Base-by-base conservation (phyloP, 805 yeast species). In the Saturnispora hagleri region DNA sequence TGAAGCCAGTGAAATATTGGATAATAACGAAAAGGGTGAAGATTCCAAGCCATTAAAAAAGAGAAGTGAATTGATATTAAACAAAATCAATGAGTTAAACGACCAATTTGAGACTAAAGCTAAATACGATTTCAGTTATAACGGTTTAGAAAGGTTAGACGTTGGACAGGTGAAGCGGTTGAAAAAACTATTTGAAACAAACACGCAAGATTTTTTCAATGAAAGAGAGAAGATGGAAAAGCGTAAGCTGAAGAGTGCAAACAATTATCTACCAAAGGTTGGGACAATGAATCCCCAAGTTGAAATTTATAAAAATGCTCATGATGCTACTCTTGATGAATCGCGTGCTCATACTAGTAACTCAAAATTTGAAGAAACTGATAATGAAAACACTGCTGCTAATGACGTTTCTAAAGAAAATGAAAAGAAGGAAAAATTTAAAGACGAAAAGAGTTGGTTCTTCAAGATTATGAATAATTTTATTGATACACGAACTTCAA, bases 401-500 rank as follows among this genome's bases (percentile, higher is more conserved):
- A 45, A 46, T 12, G 22, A 17, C 1, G 38, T 24, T 13, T 48
- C 24, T 5, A 51, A 53, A 12, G 54, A 51, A 13, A 51, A 52
- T n/a, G 46, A 42, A 12, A 48, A 31, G 3, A 36, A 33, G 6
- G 53, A 47, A 3, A 51, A 46, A 20, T 42, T 41, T 8, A 46
- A 50, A 27, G 55, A 48, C 6, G 97, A 90, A 61, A 79, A 80
- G 57, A 79, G 82, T 22, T 84, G 97, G 0, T 67, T 93, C 35
- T 77, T 93, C 70, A 88, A 86, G 60, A 81, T 95, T 0, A 71
- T 95, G 51, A 80, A 95, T 0, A 88, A 83, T 60, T 93, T 93
- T 67, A 93, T 98, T 98, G 97, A 97, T 1, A 98, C 93, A 68
- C 73, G 99, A 60, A 87, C 98, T 1, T 93, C 97, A 0, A 84